Conservation (phyloP, 2,329 filamentous ascomycete species). For the Cladobotryum protrusum region DNA sequence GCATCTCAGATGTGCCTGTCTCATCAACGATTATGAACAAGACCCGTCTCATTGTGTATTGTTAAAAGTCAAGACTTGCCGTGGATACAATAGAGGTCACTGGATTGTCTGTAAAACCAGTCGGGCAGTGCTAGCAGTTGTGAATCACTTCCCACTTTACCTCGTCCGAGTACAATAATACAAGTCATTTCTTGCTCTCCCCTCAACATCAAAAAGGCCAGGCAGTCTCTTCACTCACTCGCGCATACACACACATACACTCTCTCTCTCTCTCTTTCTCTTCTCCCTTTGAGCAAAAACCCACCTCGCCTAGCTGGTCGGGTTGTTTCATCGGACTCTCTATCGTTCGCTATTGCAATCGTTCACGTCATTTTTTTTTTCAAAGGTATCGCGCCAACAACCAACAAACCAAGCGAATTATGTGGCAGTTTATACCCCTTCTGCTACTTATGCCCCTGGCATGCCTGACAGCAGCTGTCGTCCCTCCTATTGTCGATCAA, state of each 20-base stretch:
- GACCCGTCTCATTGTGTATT: too few species aligned
- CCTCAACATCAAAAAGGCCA: neutral
- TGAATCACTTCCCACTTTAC: too few species aligned
- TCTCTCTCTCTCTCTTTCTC: neutral
- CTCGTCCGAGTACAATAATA: too few species aligned
- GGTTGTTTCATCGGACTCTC: neutral
- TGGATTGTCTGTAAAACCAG: too few species aligned
- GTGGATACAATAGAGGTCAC: too few species aligned
- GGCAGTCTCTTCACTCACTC: neutral
- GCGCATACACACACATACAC: neutral
- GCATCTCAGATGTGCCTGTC: too few species aligned
- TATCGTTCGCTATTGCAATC: neutral
- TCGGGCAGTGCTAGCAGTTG: too few species aligned
- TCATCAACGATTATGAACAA: too few species aligned
- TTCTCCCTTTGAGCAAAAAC: neutral
- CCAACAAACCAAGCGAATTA: neutral
- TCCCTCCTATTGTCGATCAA: neutral
- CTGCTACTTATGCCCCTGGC: constrained; percentile 1
- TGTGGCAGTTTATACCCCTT: constrained; percentile 3
- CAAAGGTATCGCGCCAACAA: neutral
- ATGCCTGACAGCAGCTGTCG: neutral
- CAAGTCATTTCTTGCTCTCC: neutral
- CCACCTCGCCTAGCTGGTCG: neutral
- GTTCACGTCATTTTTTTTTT: neutral
- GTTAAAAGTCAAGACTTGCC: too few species aligned